These are phyloP conservation scores for Paxillus rubicundulus DNA, from an alignment of 768 basidiomycete species.

Conservation along the genomic window DNA sequence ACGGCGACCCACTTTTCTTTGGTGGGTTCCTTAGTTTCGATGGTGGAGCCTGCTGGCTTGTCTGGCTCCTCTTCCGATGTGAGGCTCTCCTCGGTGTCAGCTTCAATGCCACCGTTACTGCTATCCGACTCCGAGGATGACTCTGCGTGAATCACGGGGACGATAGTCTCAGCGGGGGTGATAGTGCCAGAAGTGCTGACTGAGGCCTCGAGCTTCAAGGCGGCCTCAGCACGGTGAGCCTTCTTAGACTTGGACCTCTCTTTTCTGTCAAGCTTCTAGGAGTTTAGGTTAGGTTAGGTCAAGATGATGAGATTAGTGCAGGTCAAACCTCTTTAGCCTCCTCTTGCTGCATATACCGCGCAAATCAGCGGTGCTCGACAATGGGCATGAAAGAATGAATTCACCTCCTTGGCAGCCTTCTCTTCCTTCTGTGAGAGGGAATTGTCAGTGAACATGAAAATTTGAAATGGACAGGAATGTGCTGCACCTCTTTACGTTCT, in stretches of 20 bases:
- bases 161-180: constrained; percentile 14
- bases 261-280: constrained; percentile 54
- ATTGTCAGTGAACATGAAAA: constrained; percentile 8
- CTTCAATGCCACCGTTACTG: constrained; percentile 60
- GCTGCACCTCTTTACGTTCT: constrained; percentile 56
- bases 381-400: constrained; percentile 13
- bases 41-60: constrained; percentile 29
- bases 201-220: constrained; percentile 25
- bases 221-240: constrained; percentile 34
- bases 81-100: constrained; percentile 73
- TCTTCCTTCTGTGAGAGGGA: constrained; percentile 42
- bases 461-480: neutral
- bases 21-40: constrained; percentile 29
- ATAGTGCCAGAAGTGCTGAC: constrained; percentile 9
- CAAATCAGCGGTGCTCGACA: constrained; percentile 18
- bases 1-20: constrained; percentile 81
- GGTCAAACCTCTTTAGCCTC: constrained; percentile 44
- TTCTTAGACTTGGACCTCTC: constrained; percentile 58
- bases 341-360: constrained; percentile 35
- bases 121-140: constrained; percentile 50
- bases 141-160: constrained; percentile 24
- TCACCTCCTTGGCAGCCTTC: constrained; percentile 57
- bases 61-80: constrained; percentile 69
- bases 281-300: neutral
- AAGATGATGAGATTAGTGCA: neutral